These are phyloP conservation scores for Hericium alpestre DNA, from an alignment of 768 basidiomycete genomes.

Conservation along the genomic window DNA sequence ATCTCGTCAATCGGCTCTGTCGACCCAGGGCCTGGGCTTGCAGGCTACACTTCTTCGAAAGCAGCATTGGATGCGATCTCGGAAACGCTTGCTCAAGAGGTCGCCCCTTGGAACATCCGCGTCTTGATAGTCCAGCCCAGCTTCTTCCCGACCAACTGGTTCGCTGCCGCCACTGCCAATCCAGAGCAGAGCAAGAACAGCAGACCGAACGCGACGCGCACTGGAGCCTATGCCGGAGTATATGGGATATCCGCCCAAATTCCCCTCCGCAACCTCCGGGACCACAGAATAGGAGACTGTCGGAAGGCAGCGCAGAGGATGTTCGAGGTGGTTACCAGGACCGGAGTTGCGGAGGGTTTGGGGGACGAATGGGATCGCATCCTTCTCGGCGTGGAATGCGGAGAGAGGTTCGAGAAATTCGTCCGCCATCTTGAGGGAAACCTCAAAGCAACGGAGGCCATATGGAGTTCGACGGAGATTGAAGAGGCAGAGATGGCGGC, in stretches of 20 bases:
- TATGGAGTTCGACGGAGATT: not conserved
- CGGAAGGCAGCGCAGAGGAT: not conserved
- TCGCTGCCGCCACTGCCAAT: not conserved
- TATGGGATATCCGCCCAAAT: not conserved
- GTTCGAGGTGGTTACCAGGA: not conserved
- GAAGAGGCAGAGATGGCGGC: not conserved
- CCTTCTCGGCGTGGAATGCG: not conserved
- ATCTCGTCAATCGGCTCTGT: constrained; percentile 15
- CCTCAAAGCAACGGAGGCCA: not conserved
- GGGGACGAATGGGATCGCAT: not conserved
- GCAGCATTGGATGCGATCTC: constrained; percentile 12
- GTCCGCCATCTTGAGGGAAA: not conserved
- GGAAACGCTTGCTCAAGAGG: constrained; percentile 19
- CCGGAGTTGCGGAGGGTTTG: not conserved
- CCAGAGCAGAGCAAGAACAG: not conserved
- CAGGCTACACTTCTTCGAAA: constrained; percentile 17
- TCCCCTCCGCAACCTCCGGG: not conserved
- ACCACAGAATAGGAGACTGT: not conserved
- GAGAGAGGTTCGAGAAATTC: not conserved
- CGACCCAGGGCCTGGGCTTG: not conserved
- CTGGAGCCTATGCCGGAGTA: not conserved
- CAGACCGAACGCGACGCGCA: not conserved
- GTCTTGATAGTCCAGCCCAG: constrained; percentile 20
- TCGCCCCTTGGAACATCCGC: constrained; percentile 18
- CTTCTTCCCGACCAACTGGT: constrained; percentile 14